Evolutionary conservation across 805 yeast genomes (phyloP), one percentile per base, ranked within the genome.

Genomic region (Candida coleopterorum): DNA sequence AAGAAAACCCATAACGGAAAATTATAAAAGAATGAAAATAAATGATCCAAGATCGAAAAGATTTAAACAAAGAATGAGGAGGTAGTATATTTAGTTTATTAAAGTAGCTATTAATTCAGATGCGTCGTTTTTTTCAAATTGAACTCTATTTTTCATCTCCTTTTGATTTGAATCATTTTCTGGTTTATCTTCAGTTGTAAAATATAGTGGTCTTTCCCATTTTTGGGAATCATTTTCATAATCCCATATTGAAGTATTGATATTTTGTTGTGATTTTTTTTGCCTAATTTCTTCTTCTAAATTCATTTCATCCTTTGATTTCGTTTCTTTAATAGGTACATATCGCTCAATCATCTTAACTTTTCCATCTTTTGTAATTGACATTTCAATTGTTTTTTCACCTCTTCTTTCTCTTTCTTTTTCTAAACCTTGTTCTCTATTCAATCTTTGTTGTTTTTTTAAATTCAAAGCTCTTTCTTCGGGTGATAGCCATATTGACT

Each of bases 391-490:
- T 2, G 84, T 83, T 40, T 74, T 76, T 42, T 77, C 77, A 4
- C 90, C 89, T 31, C 87, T 71, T 0, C 96, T 97, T 1, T 73
- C 54, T 25, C 87, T 63, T 22, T 73, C 75, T 29, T 78, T 81
- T 25, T 67, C 58, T 31, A 74, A 76, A 40, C 84, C 84, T 50
- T 77, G 70, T 41, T 77, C 78, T 9, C 89, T 68, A 40, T 79
- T 54, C 41, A 77, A 80, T 40, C 81, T 74, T 50, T 93, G 97
- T 55, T 89, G 97, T 46, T 78, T 78, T 55, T 88, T 87, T 48
- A 93, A 63, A 53, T 85, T 87, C 39, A 87, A 64, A 0, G 97
- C 97, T 47, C 93, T 75, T 48, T 94, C 97, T 36, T 81, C 71
- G 0, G 82, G 80, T 1, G 95, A 81, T 0, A 95, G 79, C 97